These are phyloP conservation scores for Talaromyces sp. DNA, from an alignment of 2,329 filamentous ascomycete genomes.

Conservation along the genomic window DNA sequence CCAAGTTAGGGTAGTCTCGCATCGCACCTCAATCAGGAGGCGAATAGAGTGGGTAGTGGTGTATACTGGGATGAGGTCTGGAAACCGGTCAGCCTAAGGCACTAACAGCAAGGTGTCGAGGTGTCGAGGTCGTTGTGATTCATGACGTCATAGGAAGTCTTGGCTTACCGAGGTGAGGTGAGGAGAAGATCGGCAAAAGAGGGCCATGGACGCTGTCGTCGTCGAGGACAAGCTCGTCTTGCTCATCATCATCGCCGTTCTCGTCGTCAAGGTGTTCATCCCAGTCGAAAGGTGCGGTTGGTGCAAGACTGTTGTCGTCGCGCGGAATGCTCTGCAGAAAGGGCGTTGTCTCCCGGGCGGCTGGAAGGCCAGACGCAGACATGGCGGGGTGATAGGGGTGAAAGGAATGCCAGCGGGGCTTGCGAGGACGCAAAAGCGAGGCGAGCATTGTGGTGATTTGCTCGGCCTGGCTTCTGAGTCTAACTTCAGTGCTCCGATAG, in stretches of 20 bases:
- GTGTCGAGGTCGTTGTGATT: not conserved
- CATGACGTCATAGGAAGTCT: constrained; percentile 9
- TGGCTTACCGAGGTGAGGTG: constrained; percentile 65
- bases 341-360: constrained; percentile 19
- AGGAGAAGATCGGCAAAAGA: constrained; percentile 73
- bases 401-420: constrained; percentile 17
- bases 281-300: constrained; percentile 2
- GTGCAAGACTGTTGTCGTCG: constrained; percentile 9
- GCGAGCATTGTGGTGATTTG: constrained; percentile 22
- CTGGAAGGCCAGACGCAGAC: constrained; percentile 23
- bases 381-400: constrained; percentile 22
- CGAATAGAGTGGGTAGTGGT: constrained; percentile 86
- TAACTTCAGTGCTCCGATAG: not conserved
- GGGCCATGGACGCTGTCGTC: constrained; percentile 46
- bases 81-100: not conserved
- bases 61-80: constrained; percentile 84
- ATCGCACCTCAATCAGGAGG: constrained; percentile 74
- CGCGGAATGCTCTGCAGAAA: constrained; percentile 11
- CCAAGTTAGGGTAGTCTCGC: constrained; percentile 90
- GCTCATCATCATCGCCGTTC: constrained; percentile 30
- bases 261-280: constrained; percentile 12
- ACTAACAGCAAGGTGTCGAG: not conserved
- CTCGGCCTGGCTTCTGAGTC: not conserved
- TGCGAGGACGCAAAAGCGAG: constrained; percentile 28
- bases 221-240: constrained; percentile 37